phyloP scores from a whole-genome alignment of 495 filamentous ascomycete species.

The Talaromyces nanjingensis region DNA sequence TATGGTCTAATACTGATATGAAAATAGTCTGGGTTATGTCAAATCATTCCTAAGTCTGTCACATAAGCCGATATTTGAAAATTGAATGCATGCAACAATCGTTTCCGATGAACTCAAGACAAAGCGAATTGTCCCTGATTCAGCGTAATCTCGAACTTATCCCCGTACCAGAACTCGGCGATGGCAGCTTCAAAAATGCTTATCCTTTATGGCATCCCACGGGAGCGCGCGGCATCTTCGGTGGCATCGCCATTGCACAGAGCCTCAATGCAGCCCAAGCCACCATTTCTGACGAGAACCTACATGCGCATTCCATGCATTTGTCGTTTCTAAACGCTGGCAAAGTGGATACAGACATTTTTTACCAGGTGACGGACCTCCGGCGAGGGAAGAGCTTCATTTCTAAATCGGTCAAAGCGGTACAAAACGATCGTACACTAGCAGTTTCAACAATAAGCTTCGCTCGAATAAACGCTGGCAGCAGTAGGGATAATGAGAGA shows the following conservation, averaged over 20 bases:
- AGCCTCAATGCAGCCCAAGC: constrained; percentile 78
- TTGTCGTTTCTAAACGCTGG: constrained; percentile 96
- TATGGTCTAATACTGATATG: too few species aligned
- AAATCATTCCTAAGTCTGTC: too few species aligned
- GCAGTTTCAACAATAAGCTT: constrained; percentile 93
- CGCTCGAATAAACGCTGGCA: constrained; percentile 55
- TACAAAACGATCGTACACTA: constrained; percentile 77
- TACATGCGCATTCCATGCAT: constrained; percentile 75
- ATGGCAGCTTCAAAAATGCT: constrained; percentile 68
- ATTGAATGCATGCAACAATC: too few species aligned
- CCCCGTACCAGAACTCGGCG: too few species aligned
- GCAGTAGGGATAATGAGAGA: constrained; percentile 33
- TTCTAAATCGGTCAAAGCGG: constrained; percentile 87
- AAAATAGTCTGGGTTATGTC: too few species aligned
- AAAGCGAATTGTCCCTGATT: too few species aligned
- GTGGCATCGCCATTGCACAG: constrained; percentile 88
- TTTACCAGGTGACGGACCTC: constrained; percentile 88
- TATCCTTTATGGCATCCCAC: constrained; percentile 82
- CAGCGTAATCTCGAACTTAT: too few species aligned
- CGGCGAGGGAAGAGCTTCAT: constrained; percentile 85
- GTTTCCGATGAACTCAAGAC: too few species aligned
- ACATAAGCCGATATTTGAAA: too few species aligned
- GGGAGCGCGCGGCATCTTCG: constrained; percentile 86
- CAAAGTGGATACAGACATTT: constrained; percentile 70
- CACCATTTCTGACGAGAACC: constrained; percentile 72